A percentile compares a stretch with the other conserved stretches of the same genome.
These are phyloP conservation scores for Tephrocybe sp. DNA, from an alignment of 768 basidiomycete genomes.

Conservation along the genomic window DNA sequence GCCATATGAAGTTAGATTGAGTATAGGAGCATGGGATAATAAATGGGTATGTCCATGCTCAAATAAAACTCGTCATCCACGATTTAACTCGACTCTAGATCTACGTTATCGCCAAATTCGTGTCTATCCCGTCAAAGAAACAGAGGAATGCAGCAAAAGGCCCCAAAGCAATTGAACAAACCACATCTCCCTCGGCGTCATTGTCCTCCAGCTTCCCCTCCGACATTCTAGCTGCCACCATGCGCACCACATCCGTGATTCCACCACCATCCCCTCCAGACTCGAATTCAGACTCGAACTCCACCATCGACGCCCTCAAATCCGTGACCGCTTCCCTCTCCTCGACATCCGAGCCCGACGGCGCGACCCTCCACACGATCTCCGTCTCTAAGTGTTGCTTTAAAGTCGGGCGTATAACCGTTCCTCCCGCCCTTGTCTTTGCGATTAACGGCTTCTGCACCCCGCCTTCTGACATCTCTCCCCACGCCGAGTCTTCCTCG, in stretches of 20 bases:
- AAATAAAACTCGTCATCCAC: neutral
- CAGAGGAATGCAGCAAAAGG: conserved; percentile 19
- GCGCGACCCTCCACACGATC: conserved; percentile 60
- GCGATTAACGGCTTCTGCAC: conserved; percentile 57
- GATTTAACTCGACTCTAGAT: conserved; percentile 29
- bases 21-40: conserved; percentile 65
- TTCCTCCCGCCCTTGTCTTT: conserved; percentile 66
- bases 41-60: conserved; percentile 56
- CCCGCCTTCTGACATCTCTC: too few relatives aligned
- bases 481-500: too few relatives aligned
- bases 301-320: conserved; percentile 27
- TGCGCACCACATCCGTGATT: too few relatives aligned
- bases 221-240: too few relatives aligned
- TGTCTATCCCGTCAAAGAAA: conserved; percentile 51
- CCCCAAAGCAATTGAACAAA: conserved; percentile 12
- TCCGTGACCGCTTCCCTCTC: conserved; percentile 34
- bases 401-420: conserved; percentile 71
- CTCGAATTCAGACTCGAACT: too few relatives aligned
- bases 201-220: too few relatives aligned
- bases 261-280: too few relatives aligned
- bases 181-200: conserved; percentile 23
- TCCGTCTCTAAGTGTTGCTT: conserved; percentile 65
- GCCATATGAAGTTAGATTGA: conserved; percentile 60
- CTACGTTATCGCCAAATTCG: conserved; percentile 64
- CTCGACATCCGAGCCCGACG: conserved; percentile 45